Percentiles rank a stretch among this genome's conserved stretches.
Evolutionary conservation across 345 rosid genomes (phyloP).

Genomic region (Sisymbrium altissimum): DNA sequence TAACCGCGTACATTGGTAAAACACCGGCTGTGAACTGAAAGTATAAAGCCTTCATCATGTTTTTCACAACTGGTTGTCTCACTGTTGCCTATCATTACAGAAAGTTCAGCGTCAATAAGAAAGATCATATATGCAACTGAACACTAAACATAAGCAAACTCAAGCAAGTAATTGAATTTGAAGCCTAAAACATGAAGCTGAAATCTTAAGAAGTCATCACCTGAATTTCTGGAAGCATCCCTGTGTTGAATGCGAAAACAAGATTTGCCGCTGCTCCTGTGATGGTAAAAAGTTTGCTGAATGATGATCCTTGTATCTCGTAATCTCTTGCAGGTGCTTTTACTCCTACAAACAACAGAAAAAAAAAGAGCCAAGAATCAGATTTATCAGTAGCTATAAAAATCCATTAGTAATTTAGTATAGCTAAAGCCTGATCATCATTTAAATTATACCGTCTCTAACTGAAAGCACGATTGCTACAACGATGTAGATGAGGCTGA

Average conservation of each 20-base stretch:
- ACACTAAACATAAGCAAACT: background rate
- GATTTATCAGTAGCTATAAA: background rate
- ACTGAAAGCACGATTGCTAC: slow-evolving; percentile 56
- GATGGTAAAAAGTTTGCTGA: slow-evolving; percentile 51
- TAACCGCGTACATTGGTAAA: slow-evolving; percentile 66
- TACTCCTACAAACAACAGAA: slow-evolving; percentile 46
- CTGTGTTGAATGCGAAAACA: slow-evolving; percentile 88
- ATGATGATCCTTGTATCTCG: slow-evolving; percentile 50
- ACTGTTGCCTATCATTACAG: slow-evolving; percentile 64
- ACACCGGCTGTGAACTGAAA: slow-evolving; percentile 77
- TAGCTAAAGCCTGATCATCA: background rate
- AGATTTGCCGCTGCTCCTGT: slow-evolving; percentile 84
- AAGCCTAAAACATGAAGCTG: background rate
- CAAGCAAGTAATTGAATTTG: background rate
- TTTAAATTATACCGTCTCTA: slow-evolving; percentile 55
- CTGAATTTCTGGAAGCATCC: slow-evolving; percentile 96
- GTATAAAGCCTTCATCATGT: slow-evolving; percentile 84
- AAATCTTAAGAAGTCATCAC: slow-evolving; percentile 7
- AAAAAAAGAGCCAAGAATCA: background rate
- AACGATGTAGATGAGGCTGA: slow-evolving; percentile 57
- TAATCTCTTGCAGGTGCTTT: slow-evolving; percentile 73
- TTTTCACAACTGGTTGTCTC: slow-evolving; percentile 67
- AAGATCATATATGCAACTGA: background rate
- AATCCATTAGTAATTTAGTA: background rate
- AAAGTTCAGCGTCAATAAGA: background rate